A percentile compares a stretch with the other conserved stretches of the same genome.
Evolutionary conservation across 2,329 filamentous ascomycete species (phyloP).

Genomic region (Colletotrichum kahawae): DNA sequence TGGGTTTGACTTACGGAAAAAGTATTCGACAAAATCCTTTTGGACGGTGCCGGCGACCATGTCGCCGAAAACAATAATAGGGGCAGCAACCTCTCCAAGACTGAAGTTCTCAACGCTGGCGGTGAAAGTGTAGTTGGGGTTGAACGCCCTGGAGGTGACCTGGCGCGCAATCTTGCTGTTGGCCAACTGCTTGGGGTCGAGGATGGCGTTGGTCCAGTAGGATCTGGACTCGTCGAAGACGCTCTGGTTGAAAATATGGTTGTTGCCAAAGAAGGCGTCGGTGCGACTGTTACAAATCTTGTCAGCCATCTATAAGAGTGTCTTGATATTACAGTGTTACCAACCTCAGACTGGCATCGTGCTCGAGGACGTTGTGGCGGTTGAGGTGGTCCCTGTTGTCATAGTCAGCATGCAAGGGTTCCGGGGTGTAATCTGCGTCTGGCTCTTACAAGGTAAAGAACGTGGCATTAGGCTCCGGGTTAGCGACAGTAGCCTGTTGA

Average conservation of each 20-base stretch:
- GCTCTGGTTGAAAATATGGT: conserved; percentile 56
- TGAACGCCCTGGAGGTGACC: conserved; percentile 46
- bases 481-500: conserved; percentile 44
- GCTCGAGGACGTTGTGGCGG: conserved; percentile 52
- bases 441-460: conserved; percentile 38
- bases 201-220: conserved; percentile 49
- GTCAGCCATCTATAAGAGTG: not conserved
- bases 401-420: not conserved
- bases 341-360: conserved; percentile 51
- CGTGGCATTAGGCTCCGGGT: conserved; percentile 48
- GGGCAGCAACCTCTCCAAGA: conserved; percentile 54
- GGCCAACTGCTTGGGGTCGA: conserved; percentile 47
- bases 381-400: conserved; percentile 42
- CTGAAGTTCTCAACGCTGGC: conserved; percentile 46
- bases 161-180: conserved; percentile 51
- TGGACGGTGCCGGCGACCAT: conserved; percentile 41
- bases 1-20: conserved; percentile 43
- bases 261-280: conserved; percentile 56
- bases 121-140: conserved; percentile 54
- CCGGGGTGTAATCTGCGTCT: no score
- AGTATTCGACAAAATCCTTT: conserved; percentile 45
- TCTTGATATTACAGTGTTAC: not conserved
- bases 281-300: conserved; percentile 37
- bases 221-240: conserved; percentile 49
- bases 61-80: conserved; percentile 55